These are phyloP conservation scores for Arachnopeziza araneosa DNA, from an alignment of 2,329 filamentous ascomycete genomes.

Conservation along the genomic window DNA sequence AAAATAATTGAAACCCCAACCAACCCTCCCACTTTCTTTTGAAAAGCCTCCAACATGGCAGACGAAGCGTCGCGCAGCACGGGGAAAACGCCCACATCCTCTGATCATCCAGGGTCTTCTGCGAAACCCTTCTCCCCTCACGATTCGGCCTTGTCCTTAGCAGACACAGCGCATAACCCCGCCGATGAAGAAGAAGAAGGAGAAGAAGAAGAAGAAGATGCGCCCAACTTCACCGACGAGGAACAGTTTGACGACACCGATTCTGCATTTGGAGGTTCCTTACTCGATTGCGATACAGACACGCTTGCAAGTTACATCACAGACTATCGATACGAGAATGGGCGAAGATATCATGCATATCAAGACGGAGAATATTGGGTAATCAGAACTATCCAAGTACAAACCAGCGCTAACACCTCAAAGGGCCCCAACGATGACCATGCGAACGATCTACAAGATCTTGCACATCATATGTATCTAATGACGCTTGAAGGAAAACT, in stretches of 20 bases:
- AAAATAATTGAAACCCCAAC: background rate
- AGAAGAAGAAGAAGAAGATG: background rate
- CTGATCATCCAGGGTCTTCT: background rate
- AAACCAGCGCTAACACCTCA: background rate
- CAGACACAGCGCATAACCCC: background rate
- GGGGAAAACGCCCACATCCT: background rate
- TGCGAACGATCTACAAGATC: constrained; percentile 38
- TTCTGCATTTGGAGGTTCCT: constrained; percentile 14
- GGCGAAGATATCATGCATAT: constrained; percentile 40
- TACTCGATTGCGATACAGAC: constrained; percentile 18
- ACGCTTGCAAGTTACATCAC: constrained; percentile 18
- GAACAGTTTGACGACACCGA: constrained; percentile 6
- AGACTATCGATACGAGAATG: constrained; percentile 35
- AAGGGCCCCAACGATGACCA: constrained; percentile 38
- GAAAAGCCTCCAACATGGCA: background rate
- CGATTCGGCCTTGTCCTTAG: constrained; percentile 10
- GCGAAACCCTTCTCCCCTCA: background rate
- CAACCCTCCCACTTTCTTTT: background rate
- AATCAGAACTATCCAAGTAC: background rate
- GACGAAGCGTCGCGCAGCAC: background rate
- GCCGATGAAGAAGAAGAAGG: background rate
- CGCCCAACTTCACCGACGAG: background rate
- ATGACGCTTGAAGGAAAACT: constrained; percentile 16
- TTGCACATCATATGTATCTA: constrained; percentile 36
- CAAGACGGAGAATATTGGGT: constrained; percentile 32